Evolutionary conservation across 2,329 filamentous ascomycete genomes (phyloP), one percentile per base, ranked within the genome.

Genomic region (Fusarium anthophilum): DNA sequence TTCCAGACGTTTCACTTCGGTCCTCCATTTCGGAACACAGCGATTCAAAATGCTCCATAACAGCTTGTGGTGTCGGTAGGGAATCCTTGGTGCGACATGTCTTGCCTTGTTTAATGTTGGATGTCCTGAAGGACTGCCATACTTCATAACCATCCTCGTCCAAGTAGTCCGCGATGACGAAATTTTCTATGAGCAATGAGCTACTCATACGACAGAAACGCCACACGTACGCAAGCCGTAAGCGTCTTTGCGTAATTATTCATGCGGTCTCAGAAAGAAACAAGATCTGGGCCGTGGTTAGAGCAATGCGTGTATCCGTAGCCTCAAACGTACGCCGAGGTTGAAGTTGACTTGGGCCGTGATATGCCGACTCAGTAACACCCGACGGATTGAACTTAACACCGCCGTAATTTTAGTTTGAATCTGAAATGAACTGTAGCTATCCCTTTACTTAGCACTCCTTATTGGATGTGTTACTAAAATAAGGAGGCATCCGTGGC

Each of bases 311-410:
- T 28, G 24, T 38, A 17, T 39, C 41, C 39, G 17, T 26, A 30
- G 22, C 20, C 30, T 39, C 39, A 47, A n/a, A 17, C 15, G 4
- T 18, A 28, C 54, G n/a, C 55, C 55, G 62, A 51, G 45, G 56
- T 50, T 64, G 28, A 24, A 24, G 14, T 38, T 18, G 15, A 44
- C 53, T 41, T 70, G 53, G 58, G 58, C 67, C 65, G 65, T 47
- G 30, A 30, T 43, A 41, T 56, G 60, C 67, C 67, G 53, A 69
- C 50, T 56, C 38, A 43, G 26, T 26, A n/a, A 44, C 38, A 28
- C 28, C 51, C n/a, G 38, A 26, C 38, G 26, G 32, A 3, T 11
- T 26, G 26, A 38, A 38, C 20, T 51, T 30, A n/a, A 26, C 15
- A 35, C 13, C 32, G 26, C 15, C 30, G 8, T 55, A n/a, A 10